Base-by-base conservation (phyloP, 2,329 filamentous ascomycete species). In the Fusarium illudens region DNA sequence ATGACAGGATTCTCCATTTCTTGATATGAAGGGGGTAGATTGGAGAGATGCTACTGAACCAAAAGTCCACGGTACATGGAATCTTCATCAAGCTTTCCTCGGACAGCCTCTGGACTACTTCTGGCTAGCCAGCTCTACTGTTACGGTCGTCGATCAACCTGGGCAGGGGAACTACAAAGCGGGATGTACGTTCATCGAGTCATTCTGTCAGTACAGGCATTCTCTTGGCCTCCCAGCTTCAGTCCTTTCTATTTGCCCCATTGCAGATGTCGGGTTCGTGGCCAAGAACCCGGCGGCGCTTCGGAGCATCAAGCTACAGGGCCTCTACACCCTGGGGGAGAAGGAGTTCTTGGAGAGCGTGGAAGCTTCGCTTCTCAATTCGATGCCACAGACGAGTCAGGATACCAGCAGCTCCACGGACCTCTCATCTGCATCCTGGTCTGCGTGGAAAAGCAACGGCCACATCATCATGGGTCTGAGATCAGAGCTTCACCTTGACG, bases 71-170 rank as follows among this genome's bases (percentile, higher is more conserved):
- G 78, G 79, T 0, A 73, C 72, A 0, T 70, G 62, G 51, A 75
- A 79, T 17, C 67, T 81, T 0, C 75, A 81, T 29, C 37, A 33
- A 5, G 48, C 62, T 1, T 32, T 68, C 0, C 39, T 50, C 0
- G 20, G 9, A 4, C 46, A 65, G 5, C 37, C 50, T 0, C 54
- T 81, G 0, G 79, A 81, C 60, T 80, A 84, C 69, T 83, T 80
- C 61, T 42, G 61, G 22, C 22, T 70, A 4, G 60, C 62, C 1
- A 64, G 65, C 3, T 68, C 65, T 6, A 27, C 12, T 0, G 60
- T 50, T 2, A 57, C 57, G 0, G 15, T 66, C 3, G 53, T 36
- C 0, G 67, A 62, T 3, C 60, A 64, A 5, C 39, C 51, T 6
- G 67, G 64, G 0, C 64, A 71, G 20, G 53, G 37, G 0, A 71